Evolutionary conservation across 768 basidiomycete species (phyloP).

Genomic region (Leccinum obscurum): DNA sequence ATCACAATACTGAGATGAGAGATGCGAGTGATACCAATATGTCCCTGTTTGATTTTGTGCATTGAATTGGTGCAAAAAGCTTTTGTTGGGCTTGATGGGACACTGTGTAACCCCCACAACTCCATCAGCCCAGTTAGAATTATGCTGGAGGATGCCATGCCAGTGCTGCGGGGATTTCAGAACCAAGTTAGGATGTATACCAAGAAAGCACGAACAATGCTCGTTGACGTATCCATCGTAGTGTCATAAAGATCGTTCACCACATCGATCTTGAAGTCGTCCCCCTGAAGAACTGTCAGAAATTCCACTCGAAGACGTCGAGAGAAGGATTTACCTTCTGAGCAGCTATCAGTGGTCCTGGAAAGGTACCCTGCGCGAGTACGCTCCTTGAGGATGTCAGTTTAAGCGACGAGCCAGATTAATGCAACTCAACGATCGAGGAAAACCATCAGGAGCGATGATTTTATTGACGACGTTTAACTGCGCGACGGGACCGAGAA

Average conservation of each 20-base stretch:
- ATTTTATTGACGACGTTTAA: conserved; percentile 41
- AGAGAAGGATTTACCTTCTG: conserved; percentile 30
- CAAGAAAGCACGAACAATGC: conserved; percentile 40
- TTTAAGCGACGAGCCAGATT: background rate
- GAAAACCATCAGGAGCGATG: conserved; percentile 51
- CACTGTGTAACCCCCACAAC: conserved; percentile 38
- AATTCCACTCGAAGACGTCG: background rate
- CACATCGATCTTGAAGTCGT: conserved; percentile 43
- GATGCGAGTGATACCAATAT: conserved; percentile 38
- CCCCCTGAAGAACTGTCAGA: conserved; percentile 31
- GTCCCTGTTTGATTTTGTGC: conserved; percentile 27
- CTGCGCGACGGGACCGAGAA: conserved; percentile 26
- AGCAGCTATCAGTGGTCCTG: conserved; percentile 44
- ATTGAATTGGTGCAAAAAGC: conserved; percentile 24
- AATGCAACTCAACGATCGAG: conserved; percentile 33
- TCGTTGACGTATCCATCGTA: conserved; percentile 51
- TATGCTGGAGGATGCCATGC: conserved; percentile 50
- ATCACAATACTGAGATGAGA: conserved; percentile 42
- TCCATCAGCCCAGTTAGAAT: conserved; percentile 49
- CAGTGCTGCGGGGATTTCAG: conserved; percentile 42
- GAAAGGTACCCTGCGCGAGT: conserved; percentile 43
- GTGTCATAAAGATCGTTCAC: conserved; percentile 44
- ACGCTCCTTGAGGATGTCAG: conserved; percentile 35
- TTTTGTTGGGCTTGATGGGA: conserved; percentile 21
- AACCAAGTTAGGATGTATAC: background rate